Evolutionary conservation across 257 asterid species (phyloP).

Genomic region (Linaria vulgaris): DNA sequence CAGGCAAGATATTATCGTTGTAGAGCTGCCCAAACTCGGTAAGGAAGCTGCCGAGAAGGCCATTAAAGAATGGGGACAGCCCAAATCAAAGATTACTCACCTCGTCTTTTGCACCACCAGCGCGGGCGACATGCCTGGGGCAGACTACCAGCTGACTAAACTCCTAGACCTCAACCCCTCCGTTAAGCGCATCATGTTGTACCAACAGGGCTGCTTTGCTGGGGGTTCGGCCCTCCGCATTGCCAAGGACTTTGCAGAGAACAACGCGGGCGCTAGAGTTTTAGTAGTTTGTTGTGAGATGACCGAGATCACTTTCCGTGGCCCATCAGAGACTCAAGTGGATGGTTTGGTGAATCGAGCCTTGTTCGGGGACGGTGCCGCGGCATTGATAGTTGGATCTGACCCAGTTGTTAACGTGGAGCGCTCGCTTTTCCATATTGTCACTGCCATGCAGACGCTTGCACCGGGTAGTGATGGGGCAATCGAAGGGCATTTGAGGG

Average conservation of each 20-base stretch:
- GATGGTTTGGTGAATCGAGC: conserved; percentile 25
- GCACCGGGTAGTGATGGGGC: conserved; percentile 8
- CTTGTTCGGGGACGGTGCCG: conserved; percentile 22
- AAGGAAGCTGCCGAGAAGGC: conserved; percentile 30
- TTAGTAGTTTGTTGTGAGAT: conserved; percentile 25
- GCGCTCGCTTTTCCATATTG: conserved; percentile 19
- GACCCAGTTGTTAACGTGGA: conserved; percentile 5
- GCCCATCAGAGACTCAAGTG: conserved; percentile 12
- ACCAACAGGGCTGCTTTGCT: conserved; percentile 27
- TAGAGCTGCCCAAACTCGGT: conserved; percentile 30
- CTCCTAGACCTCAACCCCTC: conserved; percentile 21
- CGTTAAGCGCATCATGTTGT: conserved; percentile 23
- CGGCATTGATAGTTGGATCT: conserved; percentile 22
- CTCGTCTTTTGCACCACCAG: conserved; percentile 21
- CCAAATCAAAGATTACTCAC: conserved; percentile 24
- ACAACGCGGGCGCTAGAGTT: conserved; percentile 24
- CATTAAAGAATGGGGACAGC: conserved; percentile 21
- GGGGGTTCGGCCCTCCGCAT: conserved; percentile 11
- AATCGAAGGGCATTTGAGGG: background rate
- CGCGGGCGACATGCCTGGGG: conserved; percentile 26
- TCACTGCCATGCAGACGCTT: conserved; percentile 18
- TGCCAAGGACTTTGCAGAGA: conserved; percentile 28
- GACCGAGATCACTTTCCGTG: conserved; percentile 4
- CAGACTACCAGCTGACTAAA: conserved; percentile 25
- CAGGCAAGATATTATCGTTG: conserved; percentile 24